A percentile compares a stretch with the other conserved stretches of the same genome.
Evolutionary conservation across 306 rosid species (phyloP).

Genomic region (Lotus japonicus): DNA sequence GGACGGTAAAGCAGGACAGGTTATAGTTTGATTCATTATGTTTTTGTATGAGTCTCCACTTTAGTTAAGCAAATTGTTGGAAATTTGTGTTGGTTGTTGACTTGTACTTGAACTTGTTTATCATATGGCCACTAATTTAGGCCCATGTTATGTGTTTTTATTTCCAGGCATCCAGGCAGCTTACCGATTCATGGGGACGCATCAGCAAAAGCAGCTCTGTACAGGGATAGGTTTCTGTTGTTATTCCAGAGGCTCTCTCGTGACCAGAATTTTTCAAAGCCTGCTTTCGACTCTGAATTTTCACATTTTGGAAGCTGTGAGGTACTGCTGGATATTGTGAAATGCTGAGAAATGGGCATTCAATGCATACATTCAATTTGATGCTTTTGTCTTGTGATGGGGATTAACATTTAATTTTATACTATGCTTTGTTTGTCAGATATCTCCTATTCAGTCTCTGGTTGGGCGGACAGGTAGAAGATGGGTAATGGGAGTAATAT

Average conservation of each 20-base stretch:
- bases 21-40: background rate
- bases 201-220: constrained; percentile 57
- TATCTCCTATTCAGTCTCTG: constrained; percentile 92
- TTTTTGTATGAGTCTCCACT: background rate
- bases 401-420: background rate
- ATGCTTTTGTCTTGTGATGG: background rate
- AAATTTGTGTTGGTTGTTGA: background rate
- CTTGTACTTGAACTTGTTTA: background rate
- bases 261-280: constrained; percentile 72
- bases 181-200: constrained; percentile 78
- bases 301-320: constrained; percentile 78
- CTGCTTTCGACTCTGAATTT: constrained; percentile 63
- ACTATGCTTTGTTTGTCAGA: constrained; percentile 41
- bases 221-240: constrained; percentile 70
- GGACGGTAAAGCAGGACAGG: background rate
- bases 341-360: background rate
- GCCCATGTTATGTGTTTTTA: constrained; percentile 4
- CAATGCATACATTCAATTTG: background rate
- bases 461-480: constrained; percentile 76
- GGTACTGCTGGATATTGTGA: constrained; percentile 37
- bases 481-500: constrained; percentile 90
- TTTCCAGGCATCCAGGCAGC: constrained; percentile 49
- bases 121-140: background rate
- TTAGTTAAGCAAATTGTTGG: background rate
- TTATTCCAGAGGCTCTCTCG: constrained; percentile 83